Evolutionary conservation across 2,329 filamentous ascomycete species (phyloP).

Genomic region (Aspergillus phoenicis): DNA sequence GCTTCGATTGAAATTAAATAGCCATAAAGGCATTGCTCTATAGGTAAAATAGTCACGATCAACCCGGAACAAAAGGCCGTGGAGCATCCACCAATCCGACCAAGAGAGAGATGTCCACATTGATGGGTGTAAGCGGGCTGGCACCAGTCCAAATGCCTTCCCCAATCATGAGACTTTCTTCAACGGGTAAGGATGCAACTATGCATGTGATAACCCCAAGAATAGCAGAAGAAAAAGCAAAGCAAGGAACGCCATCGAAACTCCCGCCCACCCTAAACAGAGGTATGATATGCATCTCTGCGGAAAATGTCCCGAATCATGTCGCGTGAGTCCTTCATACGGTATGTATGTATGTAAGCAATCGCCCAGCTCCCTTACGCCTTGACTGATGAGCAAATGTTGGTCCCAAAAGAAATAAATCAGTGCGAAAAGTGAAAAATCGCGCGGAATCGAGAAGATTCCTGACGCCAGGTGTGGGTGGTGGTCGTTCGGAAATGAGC

Average conservation of each 20-base stretch:
- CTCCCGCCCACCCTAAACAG: not conserved
- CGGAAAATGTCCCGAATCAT: not conserved
- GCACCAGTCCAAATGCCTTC: conserved; percentile 2
- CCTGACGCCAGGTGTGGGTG: not conserved
- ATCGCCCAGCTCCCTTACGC: conserved; percentile 8
- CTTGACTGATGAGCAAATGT: not conserved
- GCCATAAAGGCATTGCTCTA: not conserved
- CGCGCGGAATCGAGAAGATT: not conserved
- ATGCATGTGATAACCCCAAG: not conserved
- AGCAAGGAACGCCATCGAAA: conserved; percentile 3
- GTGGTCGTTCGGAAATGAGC: not conserved
- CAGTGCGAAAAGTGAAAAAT: not conserved
- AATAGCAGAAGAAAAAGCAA: not conserved
- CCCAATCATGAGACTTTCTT: conserved; percentile 2
- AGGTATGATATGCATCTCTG: conserved; percentile 6
- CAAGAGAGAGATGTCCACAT: not conserved
- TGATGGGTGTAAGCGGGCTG: not conserved
- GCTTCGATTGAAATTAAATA: too few species aligned
- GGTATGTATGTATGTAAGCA: not conserved
- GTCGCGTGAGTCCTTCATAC: not conserved
- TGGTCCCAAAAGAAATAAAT: not conserved
- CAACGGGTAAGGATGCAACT: not conserved
- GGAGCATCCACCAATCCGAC: not conserved
- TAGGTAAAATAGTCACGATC: not conserved
- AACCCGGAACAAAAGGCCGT: not conserved